Evolutionary conservation across 1,139 yeast genomes (phyloP).

Genomic region (Kazachstania sp.): DNA sequence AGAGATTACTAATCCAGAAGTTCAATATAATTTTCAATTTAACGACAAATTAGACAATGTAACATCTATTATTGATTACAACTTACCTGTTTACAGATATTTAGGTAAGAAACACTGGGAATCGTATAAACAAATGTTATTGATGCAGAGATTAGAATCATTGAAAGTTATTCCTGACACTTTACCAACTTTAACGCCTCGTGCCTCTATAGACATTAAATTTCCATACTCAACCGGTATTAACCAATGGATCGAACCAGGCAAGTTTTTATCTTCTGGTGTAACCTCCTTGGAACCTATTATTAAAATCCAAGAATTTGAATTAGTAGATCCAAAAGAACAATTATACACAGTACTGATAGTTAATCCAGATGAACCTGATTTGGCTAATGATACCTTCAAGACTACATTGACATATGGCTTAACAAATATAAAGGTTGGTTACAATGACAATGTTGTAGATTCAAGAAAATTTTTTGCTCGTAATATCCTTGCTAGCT

Average conservation of each 20-base stretch:
- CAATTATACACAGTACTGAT: slow-evolving; percentile 64
- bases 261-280: slow-evolving; percentile 60
- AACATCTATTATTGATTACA: slow-evolving; percentile 48
- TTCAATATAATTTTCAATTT: slow-evolving; percentile 53
- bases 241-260: slow-evolving; percentile 70
- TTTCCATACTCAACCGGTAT: slow-evolving; percentile 61
- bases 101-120: slow-evolving; percentile 67
- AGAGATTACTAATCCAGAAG: slow-evolving; percentile 74
- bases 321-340: slow-evolving; percentile 35
- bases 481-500: slow-evolving; percentile 37
- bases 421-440: slow-evolving; percentile 56
- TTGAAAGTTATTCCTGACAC: slow-evolving; percentile 88
- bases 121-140: slow-evolving; percentile 38
- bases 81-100: slow-evolving; percentile 71
- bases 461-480: slow-evolving; percentile 40
- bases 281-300: slow-evolving; percentile 70
- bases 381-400: slow-evolving; percentile 57
- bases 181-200: slow-evolving; percentile 79
- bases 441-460: slow-evolving; percentile 51
- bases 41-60: slow-evolving; percentile 32
- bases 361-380: slow-evolving; percentile 91
- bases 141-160: slow-evolving; percentile 74
- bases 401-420: slow-evolving; percentile 74
- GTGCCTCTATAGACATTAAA: slow-evolving; percentile 63
- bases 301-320: slow-evolving; percentile 67